phyloP scores from a whole-genome alignment of 1,284 basidiomycete species.

The Takashimella koratensis region DNA sequence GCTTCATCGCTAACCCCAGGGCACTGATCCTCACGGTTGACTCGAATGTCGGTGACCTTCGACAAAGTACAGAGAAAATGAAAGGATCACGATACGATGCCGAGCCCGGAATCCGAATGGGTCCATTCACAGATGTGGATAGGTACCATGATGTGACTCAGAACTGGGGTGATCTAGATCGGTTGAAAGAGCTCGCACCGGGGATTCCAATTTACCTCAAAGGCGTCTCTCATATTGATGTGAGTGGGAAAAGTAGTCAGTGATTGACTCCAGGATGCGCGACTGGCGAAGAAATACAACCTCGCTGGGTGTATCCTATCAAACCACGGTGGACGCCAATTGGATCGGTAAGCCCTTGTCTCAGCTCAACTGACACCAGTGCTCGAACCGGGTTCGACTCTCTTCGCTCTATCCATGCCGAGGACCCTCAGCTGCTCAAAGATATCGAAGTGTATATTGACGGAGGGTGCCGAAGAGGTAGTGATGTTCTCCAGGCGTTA shows the following conservation, averaged over 20 bases:
- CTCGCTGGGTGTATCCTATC: slow-evolving; percentile 51
- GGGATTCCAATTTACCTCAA: slow-evolving; percentile 52
- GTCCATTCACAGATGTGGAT: slow-evolving; percentile 12
- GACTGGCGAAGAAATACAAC: slow-evolving; percentile 49
- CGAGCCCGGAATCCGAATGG: slow-evolving; percentile 21
- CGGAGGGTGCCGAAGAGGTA: slow-evolving; percentile 51
- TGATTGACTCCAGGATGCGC: slow-evolving; percentile 45
- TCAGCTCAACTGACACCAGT: slow-evolving; percentile 10
- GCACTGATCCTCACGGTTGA: slow-evolving; percentile 32
- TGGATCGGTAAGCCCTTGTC: slow-evolving; percentile 24
- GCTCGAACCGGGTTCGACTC: slow-evolving; percentile 42
- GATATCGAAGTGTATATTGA: slow-evolving; percentile 52
- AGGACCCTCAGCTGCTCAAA: slow-evolving; percentile 43
- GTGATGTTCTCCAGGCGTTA: slow-evolving; percentile 51
- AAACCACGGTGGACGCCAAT: slow-evolving; percentile 43
- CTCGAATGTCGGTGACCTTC: slow-evolving; percentile 19
- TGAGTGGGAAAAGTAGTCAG: slow-evolving; percentile 10
- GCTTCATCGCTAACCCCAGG: slow-evolving; percentile 6
- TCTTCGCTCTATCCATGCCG: slow-evolving; percentile 44
- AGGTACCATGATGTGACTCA: slow-evolving; percentile 29
- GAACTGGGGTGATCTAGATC: slow-evolving; percentile 46
- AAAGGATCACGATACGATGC: slow-evolving; percentile 23
- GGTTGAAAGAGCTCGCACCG: slow-evolving; percentile 46
- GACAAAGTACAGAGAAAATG: slow-evolving; percentile 20
- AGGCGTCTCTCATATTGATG: slow-evolving; percentile 45